Evolutionary conservation across 345 rosid genomes (phyloP).

Genomic region (Eucalyptus regnans): DNA sequence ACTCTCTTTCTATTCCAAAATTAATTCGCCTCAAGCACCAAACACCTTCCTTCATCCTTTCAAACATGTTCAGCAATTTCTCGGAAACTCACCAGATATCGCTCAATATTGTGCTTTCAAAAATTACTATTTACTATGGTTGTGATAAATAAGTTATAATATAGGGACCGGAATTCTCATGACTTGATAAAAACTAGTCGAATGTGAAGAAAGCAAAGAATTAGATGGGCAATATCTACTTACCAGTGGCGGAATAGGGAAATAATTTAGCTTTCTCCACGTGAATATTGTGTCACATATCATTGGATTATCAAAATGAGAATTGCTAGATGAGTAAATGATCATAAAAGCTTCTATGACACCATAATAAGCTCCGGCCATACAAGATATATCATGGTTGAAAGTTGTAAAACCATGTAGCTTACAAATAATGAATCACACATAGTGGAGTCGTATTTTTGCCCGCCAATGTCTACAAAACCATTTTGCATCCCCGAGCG

Average conservation of each 20-base stretch:
- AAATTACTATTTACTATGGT: neutral
- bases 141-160: neutral
- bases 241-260: neutral
- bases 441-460: neutral
- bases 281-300: accelerated
- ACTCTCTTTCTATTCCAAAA: neutral
- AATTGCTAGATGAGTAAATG: neutral
- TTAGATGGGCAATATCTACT: neutral
- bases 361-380: neutral
- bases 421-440: neutral
- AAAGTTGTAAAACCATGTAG: neutral
- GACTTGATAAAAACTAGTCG: neutral
- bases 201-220: neutral
- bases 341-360: neutral
- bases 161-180: neutral
- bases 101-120: neutral
- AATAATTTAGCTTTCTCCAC: neutral
- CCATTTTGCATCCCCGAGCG: neutral
- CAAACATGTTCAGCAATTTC: neutral
- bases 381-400: neutral
- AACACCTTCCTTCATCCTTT: neutral
- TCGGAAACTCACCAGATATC: neutral
- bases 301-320: neutral
- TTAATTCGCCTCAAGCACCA: neutral
- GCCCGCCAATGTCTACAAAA: accelerated